phyloP scores from a whole-genome alignment of 176 grass and related monocot species.

The Urochloa ruziziensis region DNA sequence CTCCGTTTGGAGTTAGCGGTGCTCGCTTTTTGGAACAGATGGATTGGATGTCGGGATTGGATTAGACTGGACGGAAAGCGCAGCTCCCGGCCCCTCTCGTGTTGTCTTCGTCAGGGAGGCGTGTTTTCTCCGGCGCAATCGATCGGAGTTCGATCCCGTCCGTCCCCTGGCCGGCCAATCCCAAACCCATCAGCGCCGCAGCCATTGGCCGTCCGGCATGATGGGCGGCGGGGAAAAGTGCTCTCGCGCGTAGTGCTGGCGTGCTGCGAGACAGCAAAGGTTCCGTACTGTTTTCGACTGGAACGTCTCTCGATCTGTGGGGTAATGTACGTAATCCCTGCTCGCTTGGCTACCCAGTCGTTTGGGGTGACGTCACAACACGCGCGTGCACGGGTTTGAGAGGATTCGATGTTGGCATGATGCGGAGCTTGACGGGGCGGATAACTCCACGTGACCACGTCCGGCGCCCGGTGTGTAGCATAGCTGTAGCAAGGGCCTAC shows the following conservation, averaged over 20 bases:
- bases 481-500: too few species aligned
- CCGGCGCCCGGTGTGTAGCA: too few species aligned
- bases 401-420: too few species aligned
- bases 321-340: too few species aligned
- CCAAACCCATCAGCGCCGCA: background rate
- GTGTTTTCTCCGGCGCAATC: constrained; percentile 31
- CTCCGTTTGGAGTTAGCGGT: background rate
- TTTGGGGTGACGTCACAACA: too few species aligned
- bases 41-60: constrained; percentile 29
- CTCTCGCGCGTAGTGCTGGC: background rate
- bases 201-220: background rate
- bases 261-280: background rate
- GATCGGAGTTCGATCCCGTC: background rate
- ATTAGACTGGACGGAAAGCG: constrained; percentile 32
- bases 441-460: too few species aligned
- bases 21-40: constrained; percentile 16
- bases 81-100: background rate
- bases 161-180: background rate
- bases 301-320: too few species aligned
- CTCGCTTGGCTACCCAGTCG: too few species aligned
- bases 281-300: background rate
- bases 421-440: too few species aligned
- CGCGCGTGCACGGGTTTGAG: too few species aligned
- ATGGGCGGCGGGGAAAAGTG: constrained; percentile 4
- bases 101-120: constrained; percentile 30